Evolutionary conservation across 2,329 filamentous ascomycete genomes (phyloP), one percentile per base, ranked within the genome.

Genomic region (Aureobasidium sp.): DNA sequence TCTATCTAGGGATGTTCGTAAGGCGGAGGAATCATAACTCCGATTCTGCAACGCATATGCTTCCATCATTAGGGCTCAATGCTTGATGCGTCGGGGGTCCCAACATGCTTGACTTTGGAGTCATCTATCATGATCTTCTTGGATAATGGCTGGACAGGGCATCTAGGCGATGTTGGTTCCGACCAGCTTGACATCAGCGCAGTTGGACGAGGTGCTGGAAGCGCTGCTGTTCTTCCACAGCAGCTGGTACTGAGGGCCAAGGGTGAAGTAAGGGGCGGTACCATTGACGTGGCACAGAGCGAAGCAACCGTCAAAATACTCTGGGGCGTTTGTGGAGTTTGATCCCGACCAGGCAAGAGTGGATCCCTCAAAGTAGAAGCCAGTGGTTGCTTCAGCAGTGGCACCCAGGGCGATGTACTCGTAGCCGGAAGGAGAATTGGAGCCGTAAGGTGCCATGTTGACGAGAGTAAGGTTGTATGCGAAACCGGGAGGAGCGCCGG

Each of bases 281-380:
- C 60, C 60, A 41, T 62, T 62, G 11, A 62, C 60, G 5, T 48
- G 49, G 42, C 60, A 62, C 6, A 62, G 31, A 20, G 49, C 60
- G 14, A 62, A 62, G 39, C 27, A n/a, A 22, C 48, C 49, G n/a
- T 55, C 41, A n/a, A 60, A 60, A n/a, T 29, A 29, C 3, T 44
- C 31, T 29, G 48, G 59, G 20, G 60, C 42, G 14, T n/a, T 41
- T 5, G 41, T 41, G 11, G 48, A 29, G 34, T 42, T 48, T n/a
- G 29, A 42, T 29, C 41, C 29, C 22, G 39, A 39, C 39, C 37
- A 56, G 20, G 22, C 41, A 12, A 62, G 37, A 34, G 31, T 47
- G 22, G 31, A 22, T 12, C 42, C 17, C 2, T 42, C 11, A n/a
- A 62, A 47, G 25, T 47, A 39, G 34, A 62, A 62, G 34, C 60